Evolutionary conservation across 2,329 filamentous ascomycete species (phyloP), one percentile per base, ranked within the genome.

Genomic region (Fusarium bactridioides): DNA sequence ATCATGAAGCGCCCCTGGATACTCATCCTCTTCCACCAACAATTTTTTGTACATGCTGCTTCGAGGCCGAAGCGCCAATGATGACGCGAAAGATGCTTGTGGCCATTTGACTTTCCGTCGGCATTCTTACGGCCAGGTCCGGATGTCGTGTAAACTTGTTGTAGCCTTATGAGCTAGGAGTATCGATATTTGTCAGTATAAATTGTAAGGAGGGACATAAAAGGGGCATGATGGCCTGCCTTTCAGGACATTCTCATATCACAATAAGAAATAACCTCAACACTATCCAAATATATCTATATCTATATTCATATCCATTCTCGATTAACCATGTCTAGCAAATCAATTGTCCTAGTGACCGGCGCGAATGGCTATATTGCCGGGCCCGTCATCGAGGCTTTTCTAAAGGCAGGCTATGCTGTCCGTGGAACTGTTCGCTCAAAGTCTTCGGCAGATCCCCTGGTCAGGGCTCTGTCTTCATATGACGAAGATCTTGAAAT

Each of bases 361-460:
- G 82, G 82, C 33, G 80, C 82, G 60, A 83, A 83, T 57, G 82
- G 82, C 59, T 84, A 82, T 73, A 82, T 84, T 44, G 81, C 78
- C 23, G 78, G 76, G 18, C 74, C 78, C n/a, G 79, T 82, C 19
- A 79, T 82, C 27, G 75, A 80, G 25, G 77, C 78, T 21, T 79
- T 83, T 25, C 80, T 84, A 10, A 61, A 78, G 23, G 78, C 77
- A 18, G 82, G 82, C 5, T 83, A 83, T 59, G 75, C 74, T 2
- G 80, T 83, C n/a, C 78, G 82, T 4, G 82, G 81, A 55, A 82
- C 79, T 4, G 81, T 80, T 8, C 80, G 82, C 4, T 81, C 81
- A 5, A 76, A 54, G 21, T n/a, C 64, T 21, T 77, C 75, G 4
- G 72, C 70, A 27, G 65, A 76, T 3, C 21, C 62, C 13, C 68